Evolutionary conservation across 2,329 filamentous ascomycete species (phyloP).

Genomic region (Scedosporium boydii): DNA sequence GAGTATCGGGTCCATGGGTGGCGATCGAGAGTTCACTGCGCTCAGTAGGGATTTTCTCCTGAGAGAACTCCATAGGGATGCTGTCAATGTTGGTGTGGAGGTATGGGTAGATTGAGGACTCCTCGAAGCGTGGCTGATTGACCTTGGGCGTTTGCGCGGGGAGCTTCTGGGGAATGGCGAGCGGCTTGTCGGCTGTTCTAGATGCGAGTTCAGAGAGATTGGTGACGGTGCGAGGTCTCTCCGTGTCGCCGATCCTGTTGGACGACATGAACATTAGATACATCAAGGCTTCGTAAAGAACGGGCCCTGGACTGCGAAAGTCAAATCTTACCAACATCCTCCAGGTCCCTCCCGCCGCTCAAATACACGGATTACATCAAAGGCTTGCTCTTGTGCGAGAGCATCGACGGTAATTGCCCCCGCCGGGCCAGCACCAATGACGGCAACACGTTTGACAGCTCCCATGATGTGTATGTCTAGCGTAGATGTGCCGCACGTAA

Average conservation of each 20-base stretch:
- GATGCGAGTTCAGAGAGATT: constrained; percentile 35
- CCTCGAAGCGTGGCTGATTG: constrained; percentile 38
- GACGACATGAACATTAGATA: background rate
- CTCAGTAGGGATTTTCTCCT: constrained; percentile 40
- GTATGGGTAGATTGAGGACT: constrained; percentile 51
- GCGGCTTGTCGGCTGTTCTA: constrained; percentile 38
- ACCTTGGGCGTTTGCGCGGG: constrained; percentile 34
- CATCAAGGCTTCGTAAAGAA: background rate
- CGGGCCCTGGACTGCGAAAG: constrained; percentile 6
- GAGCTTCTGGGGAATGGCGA: constrained; percentile 34
- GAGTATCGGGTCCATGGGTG: constrained; percentile 42
- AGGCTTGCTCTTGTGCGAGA: constrained; percentile 45
- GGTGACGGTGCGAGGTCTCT: constrained; percentile 27
- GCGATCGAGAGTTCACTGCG: constrained; percentile 19
- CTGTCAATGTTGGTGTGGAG: constrained; percentile 57
- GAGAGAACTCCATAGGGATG: constrained; percentile 49
- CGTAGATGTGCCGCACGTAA: too few species aligned
- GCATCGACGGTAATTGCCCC: constrained; percentile 55
- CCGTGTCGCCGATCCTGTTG: constrained; percentile 30
- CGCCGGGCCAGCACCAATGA: constrained; percentile 65
- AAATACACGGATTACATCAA: constrained; percentile 51
- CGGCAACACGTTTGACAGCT: constrained; percentile 42
- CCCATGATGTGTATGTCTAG: background rate
- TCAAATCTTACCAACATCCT: constrained; percentile 45
- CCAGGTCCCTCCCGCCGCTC: constrained; percentile 50